phyloP scores from a whole-genome alignment of 2,329 filamentous ascomycete species.

The Pseudogymnoascus sp. region DNA sequence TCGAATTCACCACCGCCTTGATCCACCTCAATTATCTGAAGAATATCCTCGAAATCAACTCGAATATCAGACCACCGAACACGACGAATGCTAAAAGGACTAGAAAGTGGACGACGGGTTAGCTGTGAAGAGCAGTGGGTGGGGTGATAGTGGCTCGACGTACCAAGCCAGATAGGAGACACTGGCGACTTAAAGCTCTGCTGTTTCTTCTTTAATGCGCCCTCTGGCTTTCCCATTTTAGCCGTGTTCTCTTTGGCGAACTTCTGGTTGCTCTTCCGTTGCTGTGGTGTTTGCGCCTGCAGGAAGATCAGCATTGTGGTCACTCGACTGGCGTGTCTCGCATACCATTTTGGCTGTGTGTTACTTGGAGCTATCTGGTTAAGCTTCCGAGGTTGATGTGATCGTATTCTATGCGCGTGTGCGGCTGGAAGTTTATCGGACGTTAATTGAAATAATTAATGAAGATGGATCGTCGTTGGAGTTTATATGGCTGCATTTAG shows the following conservation, averaged over 20 bases:
- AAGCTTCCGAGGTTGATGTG: slow-evolving; percentile 4
- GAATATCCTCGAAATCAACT: slow-evolving; percentile 30
- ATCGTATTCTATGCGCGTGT: not conserved
- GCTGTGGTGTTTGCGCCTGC: slow-evolving; percentile 76
- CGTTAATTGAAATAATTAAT: not conserved
- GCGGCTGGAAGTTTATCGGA: not conserved
- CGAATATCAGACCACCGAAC: slow-evolving; percentile 32
- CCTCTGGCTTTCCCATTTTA: slow-evolving; percentile 67
- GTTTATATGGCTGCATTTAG: not conserved
- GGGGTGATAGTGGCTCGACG: slow-evolving; percentile 21
- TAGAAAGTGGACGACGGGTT: slow-evolving; percentile 12
- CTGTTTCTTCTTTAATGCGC: slow-evolving; percentile 57
- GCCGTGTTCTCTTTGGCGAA: slow-evolving; percentile 66
- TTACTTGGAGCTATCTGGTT: not conserved
- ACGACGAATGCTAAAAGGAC: slow-evolving; percentile 28
- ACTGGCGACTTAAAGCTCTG: slow-evolving; percentile 44
- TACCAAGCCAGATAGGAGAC: slow-evolving; percentile 58
- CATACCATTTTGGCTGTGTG: slow-evolving; percentile 19
- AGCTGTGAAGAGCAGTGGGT: slow-evolving; percentile 1
- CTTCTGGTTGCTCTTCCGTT: slow-evolving; percentile 72
- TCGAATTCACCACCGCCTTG: not conserved
- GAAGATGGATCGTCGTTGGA: slow-evolving; percentile 5
- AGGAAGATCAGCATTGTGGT: not conserved
- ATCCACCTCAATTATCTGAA: slow-evolving; percentile 18
- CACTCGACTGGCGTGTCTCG: not conserved